Percentiles rank a stretch among this genome's conserved stretches.
phyloP scores from a whole-genome alignment of 805 yeast genomes.

The Teunomyces gatunensis region DNA sequence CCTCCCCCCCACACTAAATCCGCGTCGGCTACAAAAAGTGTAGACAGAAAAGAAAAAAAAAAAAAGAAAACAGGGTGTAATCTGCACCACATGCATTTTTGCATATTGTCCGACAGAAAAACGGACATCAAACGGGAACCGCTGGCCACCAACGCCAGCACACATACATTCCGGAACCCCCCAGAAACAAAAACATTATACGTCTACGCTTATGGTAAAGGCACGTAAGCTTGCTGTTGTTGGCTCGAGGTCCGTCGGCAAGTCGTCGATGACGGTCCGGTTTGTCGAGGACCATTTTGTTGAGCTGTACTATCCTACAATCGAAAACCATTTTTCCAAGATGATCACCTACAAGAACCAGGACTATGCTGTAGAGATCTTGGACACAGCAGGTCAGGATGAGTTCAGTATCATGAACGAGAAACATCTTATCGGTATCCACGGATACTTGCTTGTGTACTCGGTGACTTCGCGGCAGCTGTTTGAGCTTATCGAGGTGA shows the following conservation, averaged over 20 bases:
- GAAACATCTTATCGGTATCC: slow-evolving; percentile 74
- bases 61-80: neutral
- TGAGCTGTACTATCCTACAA: slow-evolving; percentile 88
- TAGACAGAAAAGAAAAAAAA: neutral
- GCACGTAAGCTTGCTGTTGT: slow-evolving; percentile 81
- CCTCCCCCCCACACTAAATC: too few species aligned
- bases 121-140: neutral
- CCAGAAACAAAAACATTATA: neutral
- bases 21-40: too few species aligned
- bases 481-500: slow-evolving; percentile 70
- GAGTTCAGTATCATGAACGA: slow-evolving; percentile 80
- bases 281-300: slow-evolving; percentile 87
- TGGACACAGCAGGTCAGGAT: slow-evolving; percentile 94
- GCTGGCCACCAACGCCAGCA: neutral
- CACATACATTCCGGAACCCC: neutral
- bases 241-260: slow-evolving; percentile 86
- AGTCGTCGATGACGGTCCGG: slow-evolving; percentile 80
- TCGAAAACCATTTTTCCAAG: slow-evolving; percentile 80
- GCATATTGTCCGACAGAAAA: neutral
- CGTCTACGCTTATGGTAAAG: slow-evolving; percentile 32
- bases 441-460: slow-evolving; percentile 80
- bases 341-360: slow-evolving; percentile 65
- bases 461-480: slow-evolving; percentile 76
- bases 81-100: neutral
- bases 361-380: slow-evolving; percentile 76